Conservation (phyloP, 371 early-diverging fungal species). For the Mycotypha africana region DNA sequence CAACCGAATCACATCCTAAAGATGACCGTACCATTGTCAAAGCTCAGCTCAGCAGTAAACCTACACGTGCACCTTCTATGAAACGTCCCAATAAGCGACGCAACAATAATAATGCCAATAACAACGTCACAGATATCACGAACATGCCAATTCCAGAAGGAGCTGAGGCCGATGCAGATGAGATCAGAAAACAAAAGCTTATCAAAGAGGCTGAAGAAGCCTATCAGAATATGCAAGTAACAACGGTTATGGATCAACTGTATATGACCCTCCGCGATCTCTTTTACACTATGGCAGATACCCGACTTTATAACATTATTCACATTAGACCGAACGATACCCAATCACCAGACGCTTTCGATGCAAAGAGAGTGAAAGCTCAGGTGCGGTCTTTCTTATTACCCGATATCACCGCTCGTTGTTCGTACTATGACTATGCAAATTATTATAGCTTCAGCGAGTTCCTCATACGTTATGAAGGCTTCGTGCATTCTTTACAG, state of each 20-base stretch:
- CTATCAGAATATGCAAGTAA: constrained; percentile 32
- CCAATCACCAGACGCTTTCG: constrained; percentile 50
- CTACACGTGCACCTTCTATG: constrained; percentile 63
- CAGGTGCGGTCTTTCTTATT: constrained; percentile 65
- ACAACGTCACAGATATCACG: neutral
- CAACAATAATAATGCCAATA: neutral
- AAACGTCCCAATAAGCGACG: constrained; percentile 31
- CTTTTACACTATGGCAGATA: constrained; percentile 65
- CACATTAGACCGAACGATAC: constrained; percentile 78
- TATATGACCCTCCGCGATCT: constrained; percentile 64
- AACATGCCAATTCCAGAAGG: neutral
- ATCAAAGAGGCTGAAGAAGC: constrained; percentile 43
- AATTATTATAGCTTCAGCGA: constrained; percentile 57
- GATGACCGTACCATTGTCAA: constrained; percentile 45
- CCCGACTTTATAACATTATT: constrained; percentile 82
- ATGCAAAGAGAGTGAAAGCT: constrained; percentile 50
- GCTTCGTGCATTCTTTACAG: constrained; percentile 21
- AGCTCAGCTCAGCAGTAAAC: constrained; percentile 49
- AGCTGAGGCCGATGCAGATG: constrained; percentile 14
- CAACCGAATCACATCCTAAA: constrained; percentile 74
- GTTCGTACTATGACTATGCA: constrained; percentile 52
- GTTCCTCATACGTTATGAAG: constrained; percentile 60
- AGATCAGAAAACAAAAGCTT: constrained; percentile 26
- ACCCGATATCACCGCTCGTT: constrained; percentile 54
- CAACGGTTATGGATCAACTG: constrained; percentile 65